Conservation (phyloP, 2,329 filamentous ascomycete genomes). For the Rhytidhysteron rufulum region DNA sequence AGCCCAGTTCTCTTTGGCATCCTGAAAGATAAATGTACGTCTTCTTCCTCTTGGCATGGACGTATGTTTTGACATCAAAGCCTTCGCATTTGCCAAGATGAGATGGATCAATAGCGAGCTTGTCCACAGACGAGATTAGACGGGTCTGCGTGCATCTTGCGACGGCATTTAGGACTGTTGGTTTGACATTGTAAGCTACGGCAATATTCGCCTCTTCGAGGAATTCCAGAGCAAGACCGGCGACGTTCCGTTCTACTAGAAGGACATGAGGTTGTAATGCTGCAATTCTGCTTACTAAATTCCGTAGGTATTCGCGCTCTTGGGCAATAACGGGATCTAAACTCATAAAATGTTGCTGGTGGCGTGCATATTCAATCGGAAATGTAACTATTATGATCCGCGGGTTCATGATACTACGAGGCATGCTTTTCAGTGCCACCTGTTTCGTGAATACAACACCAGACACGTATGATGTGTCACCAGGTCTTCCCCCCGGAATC, state of each 20-base stretch:
- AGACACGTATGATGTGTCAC: constrained; percentile 93
- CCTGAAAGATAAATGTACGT: constrained; percentile 95
- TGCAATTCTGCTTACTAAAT: constrained; percentile 87
- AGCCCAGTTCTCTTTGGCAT: constrained; percentile 83
- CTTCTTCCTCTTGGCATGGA: constrained; percentile 80
- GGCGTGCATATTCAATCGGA: constrained; percentile 90
- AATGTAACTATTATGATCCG: constrained; percentile 92
- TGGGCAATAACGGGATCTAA: constrained; percentile 94
- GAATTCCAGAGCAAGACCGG: constrained; percentile 83
- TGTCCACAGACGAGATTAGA: constrained; percentile 92
- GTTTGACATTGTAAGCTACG: constrained; percentile 94
- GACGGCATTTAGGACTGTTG: constrained; percentile 91
- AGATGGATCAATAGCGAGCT: constrained; percentile 72
- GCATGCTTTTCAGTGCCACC: constrained; percentile 93
- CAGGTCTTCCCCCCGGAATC: constrained; percentile 82
- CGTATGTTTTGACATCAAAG: constrained; percentile 94
- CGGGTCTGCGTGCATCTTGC: constrained; percentile 87
- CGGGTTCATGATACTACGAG: constrained; percentile 75
- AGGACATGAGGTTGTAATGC: constrained; percentile 80
- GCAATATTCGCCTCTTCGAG: constrained; percentile 85
- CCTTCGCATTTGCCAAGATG: constrained; percentile 76
- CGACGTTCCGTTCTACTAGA: constrained; percentile 89
- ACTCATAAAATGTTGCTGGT: constrained; percentile 96
- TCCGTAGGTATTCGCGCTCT: constrained; percentile 87
- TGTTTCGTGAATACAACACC: constrained; percentile 98